Conservation (phyloP, 306 rosid species). For the Pterocarpus macrocarpus region DNA sequence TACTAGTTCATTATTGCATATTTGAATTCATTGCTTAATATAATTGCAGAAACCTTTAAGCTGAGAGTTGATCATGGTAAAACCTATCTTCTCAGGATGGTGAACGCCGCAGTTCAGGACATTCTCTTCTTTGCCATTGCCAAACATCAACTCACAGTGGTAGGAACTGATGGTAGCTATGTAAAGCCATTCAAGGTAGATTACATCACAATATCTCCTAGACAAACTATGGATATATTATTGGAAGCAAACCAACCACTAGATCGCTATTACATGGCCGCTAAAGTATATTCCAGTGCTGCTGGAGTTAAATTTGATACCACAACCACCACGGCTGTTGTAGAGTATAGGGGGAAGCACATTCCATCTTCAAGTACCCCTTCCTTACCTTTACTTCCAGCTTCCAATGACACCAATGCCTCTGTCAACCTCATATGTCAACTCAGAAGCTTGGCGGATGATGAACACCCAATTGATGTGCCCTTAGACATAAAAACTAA, state of each 20-base stretch:
- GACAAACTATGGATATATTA: constrained; percentile 66
- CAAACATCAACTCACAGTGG: constrained; percentile 62
- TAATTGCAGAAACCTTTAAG: constrained; percentile 59
- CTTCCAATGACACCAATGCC: constrained; percentile 54
- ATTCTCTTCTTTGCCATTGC: constrained; percentile 59
- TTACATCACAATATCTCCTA: constrained; percentile 62
- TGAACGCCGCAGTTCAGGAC: constrained; percentile 59
- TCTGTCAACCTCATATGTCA: constrained; percentile 45
- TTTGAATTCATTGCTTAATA: not conserved
- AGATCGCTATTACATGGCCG: constrained; percentile 68
- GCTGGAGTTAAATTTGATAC: constrained; percentile 8
- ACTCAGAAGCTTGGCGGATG: constrained; percentile 54
- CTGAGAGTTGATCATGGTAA: constrained; percentile 53
- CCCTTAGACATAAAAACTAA: constrained; percentile 47
- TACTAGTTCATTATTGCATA: no score
- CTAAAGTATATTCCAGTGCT: constrained; percentile 53
- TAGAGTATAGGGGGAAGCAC: constrained; percentile 41
- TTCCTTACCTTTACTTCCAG: constrained; percentile 58
- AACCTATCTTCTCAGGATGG: constrained; percentile 61
- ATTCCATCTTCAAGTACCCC: constrained; percentile 40
- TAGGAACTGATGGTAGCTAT: constrained; percentile 70
- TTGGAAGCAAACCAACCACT: constrained; percentile 55
- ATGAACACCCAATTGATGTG: constrained; percentile 53
- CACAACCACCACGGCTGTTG: constrained; percentile 60
- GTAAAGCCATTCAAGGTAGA: constrained; percentile 58